phyloP scores from a whole-genome alignment of 2,329 filamentous ascomycete species.

The Aspergillus calidoustus region DNA sequence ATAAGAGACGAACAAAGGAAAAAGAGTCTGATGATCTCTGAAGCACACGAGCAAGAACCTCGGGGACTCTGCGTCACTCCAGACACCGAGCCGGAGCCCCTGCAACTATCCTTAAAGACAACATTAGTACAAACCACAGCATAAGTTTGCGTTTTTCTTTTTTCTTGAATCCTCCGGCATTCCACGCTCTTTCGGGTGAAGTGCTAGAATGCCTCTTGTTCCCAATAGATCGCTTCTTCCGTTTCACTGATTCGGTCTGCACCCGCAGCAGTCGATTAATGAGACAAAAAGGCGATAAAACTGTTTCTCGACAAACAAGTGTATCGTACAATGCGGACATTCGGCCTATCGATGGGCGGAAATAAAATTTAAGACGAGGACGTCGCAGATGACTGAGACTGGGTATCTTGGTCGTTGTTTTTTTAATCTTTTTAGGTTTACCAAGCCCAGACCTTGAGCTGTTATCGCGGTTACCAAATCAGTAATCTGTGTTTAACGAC shows the following conservation, averaged over 20 bases:
- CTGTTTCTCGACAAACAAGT: constrained; percentile 40
- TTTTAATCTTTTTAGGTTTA: constrained; percentile 48
- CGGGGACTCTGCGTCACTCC: constrained; percentile 7
- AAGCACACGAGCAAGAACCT: constrained; percentile 12
- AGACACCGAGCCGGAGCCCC: constrained; percentile 20
- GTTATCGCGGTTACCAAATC: constrained; percentile 21
- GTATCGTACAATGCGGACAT: constrained; percentile 52
- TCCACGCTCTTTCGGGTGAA: constrained; percentile 14
- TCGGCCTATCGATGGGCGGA: constrained; percentile 38
- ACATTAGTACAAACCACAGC: constrained; percentile 26
- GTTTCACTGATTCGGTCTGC: constrained; percentile 20
- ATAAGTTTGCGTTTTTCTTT: constrained; percentile 21
- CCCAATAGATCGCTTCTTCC: constrained; percentile 16
- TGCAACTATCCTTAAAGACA: constrained; percentile 27
- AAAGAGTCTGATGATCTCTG: constrained; percentile 4
- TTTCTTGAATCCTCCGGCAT: constrained; percentile 15
- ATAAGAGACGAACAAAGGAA: constrained; percentile 12
- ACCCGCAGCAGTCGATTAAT: constrained; percentile 33
- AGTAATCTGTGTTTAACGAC: constrained; percentile 7
- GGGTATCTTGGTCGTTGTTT: constrained; percentile 42
- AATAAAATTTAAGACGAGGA: constrained; percentile 43
- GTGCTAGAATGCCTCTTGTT: constrained; percentile 10
- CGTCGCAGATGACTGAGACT: constrained; percentile 41
- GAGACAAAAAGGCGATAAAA: constrained; percentile 23
- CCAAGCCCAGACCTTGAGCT: constrained; percentile 91